Base-by-base conservation (phyloP, 495 filamentous ascomycete species). In the Amphirosellinia nigrospora region DNA sequence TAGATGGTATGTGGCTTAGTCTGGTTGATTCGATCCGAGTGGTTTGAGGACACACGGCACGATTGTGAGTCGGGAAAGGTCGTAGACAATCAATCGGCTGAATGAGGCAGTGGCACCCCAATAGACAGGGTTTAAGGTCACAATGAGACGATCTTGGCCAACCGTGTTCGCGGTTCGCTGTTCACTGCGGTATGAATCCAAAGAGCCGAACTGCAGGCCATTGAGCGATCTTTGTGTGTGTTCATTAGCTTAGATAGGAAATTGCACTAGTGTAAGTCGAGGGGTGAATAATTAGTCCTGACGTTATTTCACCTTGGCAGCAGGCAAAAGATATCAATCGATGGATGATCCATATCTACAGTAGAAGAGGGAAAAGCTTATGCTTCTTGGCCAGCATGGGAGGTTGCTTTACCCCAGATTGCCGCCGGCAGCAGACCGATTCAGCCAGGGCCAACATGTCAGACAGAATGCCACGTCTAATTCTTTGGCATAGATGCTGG, bases 81-180 rank as follows among this genome's bases (percentile, higher is more conserved):
- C 60, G n/a, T 19, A 26, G 26, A 30, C 30, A 28, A 21, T 46
- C 30, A 28, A 21, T 46, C 46, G 63, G 63, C 63, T 65, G 63
- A 65, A 65, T 65, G 46, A 39, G 38, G 32, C 21, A 11, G 63
- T 64, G 62, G 56, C 3, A n/a, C 11, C 1, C 11, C 16, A 43
- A 3, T 32, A 30, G 11, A 34, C 46, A 53, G 28, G 63, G 63
- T 6, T 41, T 34, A 53, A 10, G 19, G 63, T 11, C 19, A 26
- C 16, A 50, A 15, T 34, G 16, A 26, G 28, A 64, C 43, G 62
- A 50, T 36, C 62, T 52, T 26, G 5, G 41, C 16, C n/a, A n/a
- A n/a, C n/a, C n/a, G n/a, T 32, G 43, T 5, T 21, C 26, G 0
- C 48, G 60, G 48, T 64, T 64, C 41, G 41, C 15, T 32, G 13